Evolutionary conservation across 176 grass and related monocot species (phyloP), one percentile per base, ranked within the genome.

Genomic region (Alopecurus myosuroides): DNA sequence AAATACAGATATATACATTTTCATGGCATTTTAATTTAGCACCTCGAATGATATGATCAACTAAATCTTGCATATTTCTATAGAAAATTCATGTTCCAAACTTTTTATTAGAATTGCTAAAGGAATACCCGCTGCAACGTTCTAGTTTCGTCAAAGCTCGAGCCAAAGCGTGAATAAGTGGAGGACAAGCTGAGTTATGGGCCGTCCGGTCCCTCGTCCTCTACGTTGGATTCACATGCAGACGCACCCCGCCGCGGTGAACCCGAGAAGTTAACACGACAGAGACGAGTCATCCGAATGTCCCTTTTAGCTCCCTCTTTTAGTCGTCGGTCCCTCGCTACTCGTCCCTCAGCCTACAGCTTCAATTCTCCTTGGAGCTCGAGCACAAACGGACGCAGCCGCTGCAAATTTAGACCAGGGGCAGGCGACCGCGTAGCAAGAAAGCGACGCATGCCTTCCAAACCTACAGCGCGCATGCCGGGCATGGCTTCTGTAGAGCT

Each of bases 401-500:
- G 34, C 34, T 15, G 20, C 72, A 23, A 20, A 36, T 22, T 6
- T 8, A 42, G 39, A 13, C 39, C 25, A 45, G 42, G 44, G 34
- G 34, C 4, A 2, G 3, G 34, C 34, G 45, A 13, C 71, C 71
- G 71, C 71, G 71, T 33, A 52, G n/a, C 30, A 23, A 29, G 51
- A 77, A 37, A 20, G 76, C 76, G 8, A 78, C 53, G n/a, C 76
- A 60, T 78, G 76, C 76, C 52, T 41, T 41, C 76, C n/a, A 45
- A 72, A 25, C 69, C 11, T 13, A 45, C 39, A 26, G 37, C 37
- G 67, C 11, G 37, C 36, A 42, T 42, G 68, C 37, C n/a, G 68
- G 39, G 20, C 33, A 64, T 17, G 28, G 63, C 18, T 36, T 18
- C 5, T 12, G 18, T 22, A 25, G 51, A 2, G 23, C 9, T 33